phyloP scores from a whole-genome alignment of 768 basidiomycete species.

The Solioccasus polychromus region DNA sequence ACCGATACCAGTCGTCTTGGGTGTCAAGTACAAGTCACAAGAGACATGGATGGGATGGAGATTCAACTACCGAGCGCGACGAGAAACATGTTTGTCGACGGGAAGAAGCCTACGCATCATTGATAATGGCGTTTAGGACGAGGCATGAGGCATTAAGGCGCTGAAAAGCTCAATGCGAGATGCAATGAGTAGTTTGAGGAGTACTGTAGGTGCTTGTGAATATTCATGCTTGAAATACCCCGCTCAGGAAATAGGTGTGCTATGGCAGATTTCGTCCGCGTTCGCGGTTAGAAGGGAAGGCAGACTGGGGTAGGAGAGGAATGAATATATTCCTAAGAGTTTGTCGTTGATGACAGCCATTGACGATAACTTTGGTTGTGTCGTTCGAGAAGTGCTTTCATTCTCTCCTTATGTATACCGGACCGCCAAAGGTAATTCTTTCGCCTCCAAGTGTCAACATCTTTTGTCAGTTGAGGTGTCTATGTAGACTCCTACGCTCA shows the following conservation, averaged over 20 bases:
- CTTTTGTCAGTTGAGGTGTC: no score
- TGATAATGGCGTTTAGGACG: slow-evolving; percentile 11
- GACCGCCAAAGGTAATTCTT: no score
- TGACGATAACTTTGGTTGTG: no score
- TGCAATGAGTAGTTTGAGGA: neutral
- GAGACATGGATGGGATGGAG: slow-evolving; percentile 79
- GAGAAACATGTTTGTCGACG: slow-evolving; percentile 97
- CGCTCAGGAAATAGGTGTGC: slow-evolving; percentile 4
- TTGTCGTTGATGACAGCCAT: no score
- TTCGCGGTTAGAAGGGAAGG: no score
- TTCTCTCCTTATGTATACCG: no score
- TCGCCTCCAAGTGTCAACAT: no score
- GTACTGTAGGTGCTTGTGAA: slow-evolving; percentile 16
- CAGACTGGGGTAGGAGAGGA: no score
- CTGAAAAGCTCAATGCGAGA: neutral
- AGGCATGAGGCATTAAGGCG: neutral
- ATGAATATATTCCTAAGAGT: no score
- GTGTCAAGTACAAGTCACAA: slow-evolving; percentile 76
- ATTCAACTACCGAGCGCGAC: slow-evolving; percentile 89
- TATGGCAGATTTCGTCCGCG: no score
- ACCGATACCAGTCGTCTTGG: slow-evolving; percentile 89
- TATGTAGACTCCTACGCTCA: no score
- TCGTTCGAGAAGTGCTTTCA: no score
- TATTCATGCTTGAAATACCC: slow-evolving; percentile 16
- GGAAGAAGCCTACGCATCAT: slow-evolving; percentile 53